Evolutionary conservation across 208 protist genomes (phyloP).

Genomic region (Leishmania arabica): DNA sequence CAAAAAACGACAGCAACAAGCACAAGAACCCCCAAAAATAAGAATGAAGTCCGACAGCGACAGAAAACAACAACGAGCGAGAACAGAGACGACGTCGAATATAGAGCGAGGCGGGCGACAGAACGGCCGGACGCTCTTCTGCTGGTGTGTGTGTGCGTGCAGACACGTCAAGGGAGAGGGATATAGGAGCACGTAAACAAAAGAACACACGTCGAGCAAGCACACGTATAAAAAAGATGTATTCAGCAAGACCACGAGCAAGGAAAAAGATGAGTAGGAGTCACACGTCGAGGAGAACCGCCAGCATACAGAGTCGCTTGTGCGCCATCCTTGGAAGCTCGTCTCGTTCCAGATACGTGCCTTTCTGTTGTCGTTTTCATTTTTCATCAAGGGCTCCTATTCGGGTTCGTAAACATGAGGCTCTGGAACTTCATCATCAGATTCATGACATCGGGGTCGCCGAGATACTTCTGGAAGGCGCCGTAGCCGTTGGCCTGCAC

Average conservation of each 20-base stretch:
- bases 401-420: constrained; percentile 47
- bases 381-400: constrained; percentile 8
- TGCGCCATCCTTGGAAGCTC: neutral
- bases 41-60: neutral
- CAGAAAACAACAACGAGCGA: neutral
- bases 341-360: neutral
- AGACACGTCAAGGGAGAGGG: neutral
- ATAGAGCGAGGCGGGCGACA: neutral
- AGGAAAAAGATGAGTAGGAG: neutral
- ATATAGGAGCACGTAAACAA: neutral
- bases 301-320: neutral
- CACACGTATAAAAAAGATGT: neutral
- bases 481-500: constrained; percentile 77
- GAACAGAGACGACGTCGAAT: neutral
- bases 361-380: neutral
- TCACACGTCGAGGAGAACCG: neutral
- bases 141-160: neutral
- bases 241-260: neutral
- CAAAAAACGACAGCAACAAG: constrained; percentile 18
- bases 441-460: constrained; percentile 90
- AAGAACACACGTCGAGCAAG: neutral
- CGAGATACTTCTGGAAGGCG: constrained; percentile 92
- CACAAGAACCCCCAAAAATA: neutral
- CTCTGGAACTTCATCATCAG: constrained; percentile 88
- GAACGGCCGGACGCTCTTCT: neutral